Base-by-base conservation (phyloP, 129 eudicot genomes). In the Chrysanthemum lavandulifolium region DNA sequence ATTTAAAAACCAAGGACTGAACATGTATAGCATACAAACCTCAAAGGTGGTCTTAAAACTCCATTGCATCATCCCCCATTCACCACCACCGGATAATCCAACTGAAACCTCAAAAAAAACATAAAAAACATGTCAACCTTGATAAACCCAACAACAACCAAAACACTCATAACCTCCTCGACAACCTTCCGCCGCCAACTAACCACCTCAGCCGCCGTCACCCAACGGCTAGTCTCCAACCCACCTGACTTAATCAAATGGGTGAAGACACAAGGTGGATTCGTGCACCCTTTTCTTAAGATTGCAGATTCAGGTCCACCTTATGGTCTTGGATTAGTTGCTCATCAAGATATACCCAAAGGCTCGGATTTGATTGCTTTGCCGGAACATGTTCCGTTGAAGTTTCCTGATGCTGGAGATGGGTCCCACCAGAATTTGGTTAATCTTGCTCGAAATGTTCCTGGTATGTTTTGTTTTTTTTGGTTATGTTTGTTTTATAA, bases 171-270 rank as follows among this genome's bases (percentile, higher is more conserved):
- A 72, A 81, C 80, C 72, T 86, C 80, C 72, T 86, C 94, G 13
- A 69, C 78, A 10, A 73, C 80, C 78, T 85, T 81, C 74, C 66
- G 60, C 75, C 90, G 92, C 33, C 84, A 85, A 4, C 66, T 86
- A 18, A 73, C 90, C 33, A 67, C 75, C 80, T 82, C 87, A 66
- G 88, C 90, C 78, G 69, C 88, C 65, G 59, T 85, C 12, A 18
- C 83, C 3, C 36, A 59, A 21, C 88, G 98, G 61, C 43, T 90
- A 57, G 96, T 82, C 33, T 82, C 89, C 4, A 84, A 86, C 52
- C 96, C 98, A 54, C 98, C 98, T 52, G 98, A 93, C 89, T 89
- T 93, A 4, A 68, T 90, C 71, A 93, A 81, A 66, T 93, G 98
- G 98, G 96, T 90, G 62, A 78, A 76, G 40, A 83, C 79, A 77